Conservation (phyloP, 305 asterid species). For the Fraxinus sp. region DNA sequence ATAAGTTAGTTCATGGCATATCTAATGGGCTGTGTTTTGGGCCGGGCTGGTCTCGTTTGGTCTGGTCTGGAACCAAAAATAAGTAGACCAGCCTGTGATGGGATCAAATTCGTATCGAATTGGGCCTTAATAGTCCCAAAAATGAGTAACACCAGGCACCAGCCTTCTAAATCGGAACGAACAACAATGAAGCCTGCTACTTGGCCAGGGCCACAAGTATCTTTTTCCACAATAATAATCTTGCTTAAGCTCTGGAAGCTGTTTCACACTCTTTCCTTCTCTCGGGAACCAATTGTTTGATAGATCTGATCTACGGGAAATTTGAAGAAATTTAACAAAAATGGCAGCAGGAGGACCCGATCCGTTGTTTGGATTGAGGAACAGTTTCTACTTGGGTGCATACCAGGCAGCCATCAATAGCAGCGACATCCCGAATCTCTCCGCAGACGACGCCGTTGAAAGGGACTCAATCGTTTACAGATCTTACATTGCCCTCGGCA, state of each 20-base stretch:
- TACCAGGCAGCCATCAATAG: slow-evolving; percentile 94
- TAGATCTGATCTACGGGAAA: slow-evolving; percentile 37
- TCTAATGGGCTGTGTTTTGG: background rate
- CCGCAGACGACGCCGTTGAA: slow-evolving; percentile 72
- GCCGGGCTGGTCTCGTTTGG: background rate
- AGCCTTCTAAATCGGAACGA: background rate
- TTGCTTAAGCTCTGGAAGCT: background rate
- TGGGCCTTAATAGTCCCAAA: background rate
- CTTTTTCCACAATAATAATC: background rate
- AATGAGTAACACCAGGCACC: background rate
- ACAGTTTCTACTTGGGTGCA: slow-evolving; percentile 91
- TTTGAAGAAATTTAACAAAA: slow-evolving; percentile 5
- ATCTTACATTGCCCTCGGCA: slow-evolving; percentile 87
- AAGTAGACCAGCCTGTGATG: background rate
- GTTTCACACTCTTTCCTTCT: background rate
- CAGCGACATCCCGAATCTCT: slow-evolving; percentile 83
- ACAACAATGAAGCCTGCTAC: background rate
- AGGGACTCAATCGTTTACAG: slow-evolving; percentile 77
- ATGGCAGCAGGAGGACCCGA: slow-evolving; percentile 78
- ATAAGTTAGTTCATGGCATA: background rate
- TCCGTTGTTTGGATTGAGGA: slow-evolving; percentile 73
- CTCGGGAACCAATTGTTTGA: background rate
- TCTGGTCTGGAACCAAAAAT: background rate
- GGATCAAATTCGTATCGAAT: background rate
- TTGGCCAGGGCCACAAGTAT: background rate